phyloP scores from a whole-genome alignment of 1,139 yeast genomes.

The Saccharomyces hybrid region DNA sequence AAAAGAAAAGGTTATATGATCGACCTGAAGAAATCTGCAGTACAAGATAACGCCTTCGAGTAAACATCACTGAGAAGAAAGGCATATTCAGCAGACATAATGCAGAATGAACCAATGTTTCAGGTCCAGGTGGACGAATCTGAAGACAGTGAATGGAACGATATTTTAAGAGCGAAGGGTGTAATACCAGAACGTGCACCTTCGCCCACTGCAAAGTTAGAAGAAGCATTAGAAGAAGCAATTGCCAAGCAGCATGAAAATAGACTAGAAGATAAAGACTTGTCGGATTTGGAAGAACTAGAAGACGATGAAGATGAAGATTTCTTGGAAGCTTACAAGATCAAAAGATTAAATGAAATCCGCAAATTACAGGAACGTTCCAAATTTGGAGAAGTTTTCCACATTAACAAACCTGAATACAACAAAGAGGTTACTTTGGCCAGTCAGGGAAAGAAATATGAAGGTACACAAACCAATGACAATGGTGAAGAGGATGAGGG shows the following conservation, averaged over 20 bases:
- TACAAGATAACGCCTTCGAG: neutral
- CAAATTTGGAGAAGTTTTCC: constrained; percentile 68
- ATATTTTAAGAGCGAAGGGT: constrained; percentile 80
- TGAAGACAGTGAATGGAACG: constrained; percentile 99
- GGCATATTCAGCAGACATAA: neutral
- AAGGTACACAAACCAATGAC: constrained; percentile 21
- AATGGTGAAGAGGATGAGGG: constrained; percentile 16
- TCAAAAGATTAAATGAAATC: constrained; percentile 68
- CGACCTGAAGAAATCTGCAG: neutral
- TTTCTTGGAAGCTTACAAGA: constrained; percentile 64
- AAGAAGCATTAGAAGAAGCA: constrained; percentile 82
- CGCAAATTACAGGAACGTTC: constrained; percentile 50
- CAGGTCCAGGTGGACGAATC: constrained; percentile 86
- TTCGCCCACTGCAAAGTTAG: constrained; percentile 79
- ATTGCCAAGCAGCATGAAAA: constrained; percentile 53
- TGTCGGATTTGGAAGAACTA: constrained; percentile 73
- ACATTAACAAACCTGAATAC: constrained; percentile 81
- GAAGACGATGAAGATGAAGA: constrained; percentile 77
- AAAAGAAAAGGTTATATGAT: neutral
- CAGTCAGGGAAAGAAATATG: constrained; percentile 34
- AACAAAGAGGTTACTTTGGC: constrained; percentile 79
- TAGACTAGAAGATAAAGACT: constrained; percentile 56
- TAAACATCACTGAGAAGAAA: neutral
- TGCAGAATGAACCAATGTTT: constrained; percentile 29
- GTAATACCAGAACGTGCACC: constrained; percentile 89